Base-by-base conservation (phyloP, 2,329 filamentous ascomycete genomes). In the Lecanicillium sp. region DNA sequence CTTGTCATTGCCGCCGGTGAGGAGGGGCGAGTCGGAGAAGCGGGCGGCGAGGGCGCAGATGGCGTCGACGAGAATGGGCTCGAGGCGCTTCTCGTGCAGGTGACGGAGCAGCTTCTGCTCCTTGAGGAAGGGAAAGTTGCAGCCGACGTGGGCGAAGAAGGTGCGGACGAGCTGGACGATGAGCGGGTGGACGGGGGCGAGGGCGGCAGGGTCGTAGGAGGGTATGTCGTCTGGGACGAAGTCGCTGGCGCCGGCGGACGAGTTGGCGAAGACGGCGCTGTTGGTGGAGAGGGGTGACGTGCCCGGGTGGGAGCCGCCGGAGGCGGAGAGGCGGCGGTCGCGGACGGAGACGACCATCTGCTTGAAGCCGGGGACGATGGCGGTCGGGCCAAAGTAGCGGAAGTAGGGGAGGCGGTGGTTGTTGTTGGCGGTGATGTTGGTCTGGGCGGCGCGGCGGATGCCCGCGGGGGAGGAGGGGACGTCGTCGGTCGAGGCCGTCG, bases 341-440 rank as follows among this genome's bases (percentile, higher is more conserved):
- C 83, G 77, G 24, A 90, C 80, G 46, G 85, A 83, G 50, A 86
- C 83, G 21, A 94, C 87, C 87, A 94, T 94, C 64, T 94, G 88
- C 66, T 94, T 94, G 69, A 90, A 94, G 19, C 89, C 89, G 1
- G 89, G 89, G 44, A 93, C 87, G 59, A 95, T 95, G 53, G 89
- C 90, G 1, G 90, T 95, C 0, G 88, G 87, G 0, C 89, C 90
- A 61, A 95, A 93, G 65, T 93, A 95, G 51, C 90, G 77, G 58
- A 95, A 95, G 62, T 93, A 95, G 0, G 89, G 89, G 54, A 95
- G 87, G 46, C 84, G 78, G 59, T 85, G 72, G 52, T 78, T 72
- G 62, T 77, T 73, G 24, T 70, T 64, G 21, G 37, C 9, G 24
- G n/a, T n/a, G n/a, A n/a, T n/a, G n/a, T n/a, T n/a, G n/a, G n/a